phyloP scores from a whole-genome alignment of 352 stramenopile species.

The Globisporangium radiosum region DNA sequence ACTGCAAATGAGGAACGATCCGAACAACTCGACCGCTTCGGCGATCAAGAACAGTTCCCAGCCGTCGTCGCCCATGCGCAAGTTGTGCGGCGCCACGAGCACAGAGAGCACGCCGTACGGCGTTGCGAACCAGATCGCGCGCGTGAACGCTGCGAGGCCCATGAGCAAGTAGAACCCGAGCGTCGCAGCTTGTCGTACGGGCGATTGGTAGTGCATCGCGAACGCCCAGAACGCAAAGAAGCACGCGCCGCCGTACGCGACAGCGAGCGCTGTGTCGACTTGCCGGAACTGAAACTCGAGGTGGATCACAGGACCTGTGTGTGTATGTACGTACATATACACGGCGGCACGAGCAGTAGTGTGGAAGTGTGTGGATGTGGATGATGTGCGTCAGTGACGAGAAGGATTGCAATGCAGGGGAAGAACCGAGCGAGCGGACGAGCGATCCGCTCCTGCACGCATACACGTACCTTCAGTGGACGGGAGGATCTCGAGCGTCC shows the following conservation, averaged over 20 bases:
- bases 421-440: not conserved
- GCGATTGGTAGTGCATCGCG: conserved; percentile 54
- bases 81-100: conserved; percentile 42
- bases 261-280: conserved; percentile 68
- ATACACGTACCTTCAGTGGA: conserved; percentile 9
- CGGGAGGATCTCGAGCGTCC: conserved; percentile 2
- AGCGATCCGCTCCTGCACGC: not conserved
- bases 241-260: conserved; percentile 67
- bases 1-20: conserved; percentile 92
- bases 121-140: conserved; percentile 68
- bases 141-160: conserved; percentile 51
- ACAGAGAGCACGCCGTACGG: conserved; percentile 69
- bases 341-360: not conserved
- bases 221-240: conserved; percentile 83
- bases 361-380: not conserved
- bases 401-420: not conserved
- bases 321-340: not conserved
- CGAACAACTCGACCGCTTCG: conserved; percentile 86
- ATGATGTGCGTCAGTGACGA: not conserved
- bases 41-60: conserved; percentile 68
- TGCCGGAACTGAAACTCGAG: conserved; percentile 77
- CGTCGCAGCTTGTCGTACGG: conserved; percentile 51
- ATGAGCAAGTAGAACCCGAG: conserved; percentile 82
- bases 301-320: conserved; percentile 49
- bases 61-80: conserved; percentile 61